Percentiles rank a stretch among this genome's conserved stretches.
These are phyloP conservation scores for Arachis monticola DNA, from an alignment of 331 rosid species.

Conservation along the genomic window DNA sequence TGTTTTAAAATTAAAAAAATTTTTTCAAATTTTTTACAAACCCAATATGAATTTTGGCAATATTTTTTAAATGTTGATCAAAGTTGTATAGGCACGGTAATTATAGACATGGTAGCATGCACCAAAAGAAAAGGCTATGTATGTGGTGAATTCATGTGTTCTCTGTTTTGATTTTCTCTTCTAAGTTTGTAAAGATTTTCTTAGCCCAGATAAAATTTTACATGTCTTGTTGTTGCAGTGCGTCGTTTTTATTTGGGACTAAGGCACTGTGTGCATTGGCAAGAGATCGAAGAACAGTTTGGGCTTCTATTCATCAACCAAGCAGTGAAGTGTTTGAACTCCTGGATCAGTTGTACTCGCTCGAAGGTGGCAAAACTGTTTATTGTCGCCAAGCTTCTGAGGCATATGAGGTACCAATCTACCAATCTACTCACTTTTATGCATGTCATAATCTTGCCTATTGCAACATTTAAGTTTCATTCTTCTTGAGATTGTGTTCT, in stretches of 20 bases:
- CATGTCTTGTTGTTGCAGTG: slow-evolving; percentile 57
- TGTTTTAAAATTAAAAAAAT: too few species aligned
- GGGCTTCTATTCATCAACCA: slow-evolving; percentile 96
- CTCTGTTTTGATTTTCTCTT: too few species aligned
- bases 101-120: too few species aligned
- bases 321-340: slow-evolving; percentile 99
- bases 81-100: too few species aligned
- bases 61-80: too few species aligned
- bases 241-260: slow-evolving; percentile 94
- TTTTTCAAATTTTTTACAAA: too few species aligned
- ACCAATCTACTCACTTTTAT: not conserved
- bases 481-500: not conserved
- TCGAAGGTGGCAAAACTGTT: slow-evolving; percentile 92
- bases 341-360: slow-evolving; percentile 85
- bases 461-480: not conserved
- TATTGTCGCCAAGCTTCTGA: slow-evolving; percentile 89
- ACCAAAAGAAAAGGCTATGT: too few species aligned
- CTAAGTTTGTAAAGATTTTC: too few species aligned
- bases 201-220: too few species aligned
- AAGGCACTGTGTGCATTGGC: slow-evolving; percentile 85
- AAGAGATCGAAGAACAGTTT: slow-evolving; percentile 90
- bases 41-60: too few species aligned
- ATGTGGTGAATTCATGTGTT: too few species aligned
- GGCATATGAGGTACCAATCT: slow-evolving; percentile 73
- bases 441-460: not conserved